Base-by-base conservation (phyloP, 75 land plant genomes). In the Pinus albicaulis region DNA sequence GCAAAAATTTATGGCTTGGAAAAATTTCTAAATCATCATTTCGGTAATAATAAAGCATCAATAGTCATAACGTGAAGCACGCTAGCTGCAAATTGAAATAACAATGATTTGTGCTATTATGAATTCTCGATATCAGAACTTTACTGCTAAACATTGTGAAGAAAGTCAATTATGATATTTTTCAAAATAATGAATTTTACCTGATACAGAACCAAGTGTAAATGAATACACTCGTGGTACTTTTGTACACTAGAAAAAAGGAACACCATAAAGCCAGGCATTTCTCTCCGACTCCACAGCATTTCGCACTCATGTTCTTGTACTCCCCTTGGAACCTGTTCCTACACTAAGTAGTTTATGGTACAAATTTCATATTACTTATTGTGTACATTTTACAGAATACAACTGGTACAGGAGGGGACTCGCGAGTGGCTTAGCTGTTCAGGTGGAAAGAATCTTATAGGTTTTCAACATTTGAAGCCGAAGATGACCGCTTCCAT, bases 401-500 rank as follows among this genome's bases (percentile, higher is more conserved):
- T 68, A n/a, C 71, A 68, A 68, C n/a, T 68, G 71, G 19, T 38
- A 38, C 48, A 68, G 52, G 23, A 68, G 52, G 23, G 19, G 17
- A 48, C 53, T 48, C 53, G 11, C 12, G 53, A 41, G 48, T 22
- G n/a, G 48, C 41, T 41, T 41, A 68, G 71, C 11, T 3, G 24
- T 44, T 44, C 7, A 19, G 71, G 10, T 38, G 48, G 44, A 68
- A 38, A 68, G 52, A 68, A 38, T 68, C 48, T n/a, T 41, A 34
- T 20, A 68, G 52, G 23, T 20, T 68, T 68, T 38, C 52, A 41
- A 41, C 36, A 23, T 36, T 41, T 38, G 48, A 68, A 68, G 71
- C 8, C 3, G 48, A 41, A 68, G 71, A 68, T 19, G 53, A 68
- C 34, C 14, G 68, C 59, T 53, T 63, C 99, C 99, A 94, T 36